These are phyloP conservation scores for Penicillium aurantiogriseum DNA, from an alignment of 2,329 filamentous ascomycete species.

Conservation along the genomic window DNA sequence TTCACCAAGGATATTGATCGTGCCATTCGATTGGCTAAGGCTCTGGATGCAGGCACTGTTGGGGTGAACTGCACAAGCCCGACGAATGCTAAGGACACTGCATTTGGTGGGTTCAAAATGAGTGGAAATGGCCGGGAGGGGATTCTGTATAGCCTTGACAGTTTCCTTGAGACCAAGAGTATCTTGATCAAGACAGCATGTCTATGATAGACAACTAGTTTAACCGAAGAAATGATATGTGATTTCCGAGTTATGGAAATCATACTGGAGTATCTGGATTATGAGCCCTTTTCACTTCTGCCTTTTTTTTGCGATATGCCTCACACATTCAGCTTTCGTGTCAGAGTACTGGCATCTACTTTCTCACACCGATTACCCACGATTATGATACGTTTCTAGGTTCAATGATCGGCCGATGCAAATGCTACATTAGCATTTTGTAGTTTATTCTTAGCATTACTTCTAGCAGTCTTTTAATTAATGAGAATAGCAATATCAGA, in stretches of 20 bases:
- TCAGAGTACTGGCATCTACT: background rate
- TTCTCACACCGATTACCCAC: too few relatives aligned
- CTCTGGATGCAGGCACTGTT: conserved; percentile 29
- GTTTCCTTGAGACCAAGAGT: conserved; percentile 31
- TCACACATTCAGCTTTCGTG: background rate
- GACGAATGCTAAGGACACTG: conserved; percentile 38
- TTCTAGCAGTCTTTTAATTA: background rate
- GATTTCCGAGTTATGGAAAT: background rate
- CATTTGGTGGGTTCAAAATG: conserved; percentile 47
- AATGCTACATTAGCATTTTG: background rate
- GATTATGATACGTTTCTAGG: background rate
- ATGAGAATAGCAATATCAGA: background rate
- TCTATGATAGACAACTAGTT: background rate
- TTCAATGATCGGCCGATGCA: background rate
- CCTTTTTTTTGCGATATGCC: background rate
- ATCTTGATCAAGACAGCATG: conserved; percentile 27
- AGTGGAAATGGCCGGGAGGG: conserved; percentile 43
- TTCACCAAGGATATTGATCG: conserved; percentile 33
- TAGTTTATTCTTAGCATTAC: background rate
- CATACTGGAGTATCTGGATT: background rate
- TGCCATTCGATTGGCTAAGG: conserved; percentile 26
- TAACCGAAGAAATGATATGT: background rate
- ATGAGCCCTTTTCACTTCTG: background rate
- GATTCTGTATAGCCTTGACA: conserved; percentile 38
- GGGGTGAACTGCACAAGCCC: conserved; percentile 41